phyloP scores from a whole-genome alignment of 495 filamentous ascomycete species.

The Mytilinidion resinicola region DNA sequence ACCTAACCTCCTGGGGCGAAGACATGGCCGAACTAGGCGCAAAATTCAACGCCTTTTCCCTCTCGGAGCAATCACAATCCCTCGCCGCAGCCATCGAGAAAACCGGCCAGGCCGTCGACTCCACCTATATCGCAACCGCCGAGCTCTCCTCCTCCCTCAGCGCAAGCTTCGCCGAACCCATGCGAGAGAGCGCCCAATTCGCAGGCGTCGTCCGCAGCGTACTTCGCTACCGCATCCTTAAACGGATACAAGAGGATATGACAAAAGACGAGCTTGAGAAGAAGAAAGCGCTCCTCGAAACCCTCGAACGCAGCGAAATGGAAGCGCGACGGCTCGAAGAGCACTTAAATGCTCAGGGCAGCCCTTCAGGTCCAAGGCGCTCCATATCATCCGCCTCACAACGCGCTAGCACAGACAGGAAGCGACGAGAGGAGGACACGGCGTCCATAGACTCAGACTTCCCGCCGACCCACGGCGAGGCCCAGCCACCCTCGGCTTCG shows the following conservation, averaged over 20 bases:
- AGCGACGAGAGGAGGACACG: slow-evolving; percentile 55
- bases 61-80: slow-evolving; percentile 80
- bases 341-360: slow-evolving; percentile 67
- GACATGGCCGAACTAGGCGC: slow-evolving; percentile 91
- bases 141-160: slow-evolving; percentile 78
- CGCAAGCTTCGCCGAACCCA: slow-evolving; percentile 89
- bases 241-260: slow-evolving; percentile 96
- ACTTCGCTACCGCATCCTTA: slow-evolving; percentile 78
- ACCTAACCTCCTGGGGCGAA: slow-evolving; percentile 71
- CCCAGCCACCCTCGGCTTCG: slow-evolving; percentile 53
- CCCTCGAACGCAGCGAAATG: slow-evolving; percentile 78
- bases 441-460: slow-evolving; percentile 91
- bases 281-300: slow-evolving; percentile 71
- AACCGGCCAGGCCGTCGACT: slow-evolving; percentile 89
- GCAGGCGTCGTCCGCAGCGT: slow-evolving; percentile 88
- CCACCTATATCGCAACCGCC: slow-evolving; percentile 91
- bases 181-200: slow-evolving; percentile 95
- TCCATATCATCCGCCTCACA: slow-evolving; percentile 56
- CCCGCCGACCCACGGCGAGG: slow-evolving; percentile 77
- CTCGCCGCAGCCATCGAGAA: slow-evolving; percentile 92
- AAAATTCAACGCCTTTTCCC: slow-evolving; percentile 91
- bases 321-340: slow-evolving; percentile 90
- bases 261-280: slow-evolving; percentile 81
- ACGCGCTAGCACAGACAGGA: slow-evolving; percentile 35
- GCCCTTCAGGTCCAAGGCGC: slow-evolving; percentile 44